Percentiles rank a stretch among this genome's conserved stretches.
Evolutionary conservation across 805 yeast genomes (phyloP).

Genomic region (Phaffomyces thermotolerans): DNA sequence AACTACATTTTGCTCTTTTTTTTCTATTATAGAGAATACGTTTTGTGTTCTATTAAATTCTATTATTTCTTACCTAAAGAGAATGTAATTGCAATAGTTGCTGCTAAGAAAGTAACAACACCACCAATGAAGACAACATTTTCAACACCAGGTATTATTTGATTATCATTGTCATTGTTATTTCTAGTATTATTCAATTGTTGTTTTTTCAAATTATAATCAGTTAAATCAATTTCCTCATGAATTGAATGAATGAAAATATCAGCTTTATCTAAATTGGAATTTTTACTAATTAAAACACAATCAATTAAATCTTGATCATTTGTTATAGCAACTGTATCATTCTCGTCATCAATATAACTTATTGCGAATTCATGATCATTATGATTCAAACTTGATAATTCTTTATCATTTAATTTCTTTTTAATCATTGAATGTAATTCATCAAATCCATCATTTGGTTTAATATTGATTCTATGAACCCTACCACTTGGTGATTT

Average conservation of each 20-base stretch:
- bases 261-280: conserved; percentile 57
- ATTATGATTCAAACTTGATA: conserved; percentile 28
- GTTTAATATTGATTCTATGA: conserved; percentile 59
- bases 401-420: conserved; percentile 32
- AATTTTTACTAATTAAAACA: conserved; percentile 43
- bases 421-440: conserved; percentile 36
- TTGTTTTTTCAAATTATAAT: conserved; percentile 16
- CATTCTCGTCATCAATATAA: conserved; percentile 80
- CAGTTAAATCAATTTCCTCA: conserved; percentile 28
- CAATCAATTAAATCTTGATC: conserved; percentile 72
- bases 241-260: conserved; percentile 64
- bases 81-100: conserved; percentile 49
- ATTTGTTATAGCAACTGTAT: conserved; percentile 67
- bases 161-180: conserved; percentile 4
- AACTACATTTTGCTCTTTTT: too few relatives aligned
- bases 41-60: neutral
- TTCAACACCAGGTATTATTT: conserved; percentile 45
- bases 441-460: conserved; percentile 45
- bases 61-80: conserved; percentile 28
- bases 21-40: too few relatives aligned
- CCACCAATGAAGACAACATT: conserved; percentile 61
- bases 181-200: conserved; percentile 1
- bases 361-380: conserved; percentile 49
- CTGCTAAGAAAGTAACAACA: conserved; percentile 51
- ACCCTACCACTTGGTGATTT: conserved; percentile 62